Evolutionary conservation across 177 flowering plant species (phyloP).

Genomic region (Telopea speciosissima): DNA sequence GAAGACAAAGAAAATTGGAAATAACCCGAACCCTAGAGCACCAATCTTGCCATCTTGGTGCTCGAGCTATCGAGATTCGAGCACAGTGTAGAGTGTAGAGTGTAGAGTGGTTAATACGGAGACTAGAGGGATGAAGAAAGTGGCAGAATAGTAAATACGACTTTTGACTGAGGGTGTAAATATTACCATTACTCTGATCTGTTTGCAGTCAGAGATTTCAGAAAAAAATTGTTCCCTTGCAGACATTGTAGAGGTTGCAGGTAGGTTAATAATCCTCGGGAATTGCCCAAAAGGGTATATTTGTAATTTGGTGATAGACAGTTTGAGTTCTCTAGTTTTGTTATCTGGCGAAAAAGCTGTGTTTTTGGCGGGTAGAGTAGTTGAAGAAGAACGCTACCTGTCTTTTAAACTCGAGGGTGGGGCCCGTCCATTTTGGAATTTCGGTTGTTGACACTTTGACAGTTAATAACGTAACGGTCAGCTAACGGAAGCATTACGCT

Average conservation of each 20-base stretch:
- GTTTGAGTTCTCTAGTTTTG: neutral
- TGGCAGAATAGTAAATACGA: neutral
- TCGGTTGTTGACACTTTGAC: no score
- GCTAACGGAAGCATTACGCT: no score
- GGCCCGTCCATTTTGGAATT: no score
- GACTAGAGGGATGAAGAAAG: neutral
- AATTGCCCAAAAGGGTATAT: neutral
- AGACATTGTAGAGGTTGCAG: neutral
- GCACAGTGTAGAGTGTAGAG: neutral
- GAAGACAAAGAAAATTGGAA: neutral
- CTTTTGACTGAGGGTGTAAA: neutral
- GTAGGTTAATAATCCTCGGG: neutral
- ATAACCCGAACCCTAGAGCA: conserved; percentile 23
- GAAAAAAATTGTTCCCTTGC: neutral
- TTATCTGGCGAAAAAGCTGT: neutral
- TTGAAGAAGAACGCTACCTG: neutral
- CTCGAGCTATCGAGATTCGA: conserved; percentile 10
- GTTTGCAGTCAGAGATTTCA: neutral
- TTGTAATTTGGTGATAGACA: neutral
- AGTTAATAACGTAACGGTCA: no score
- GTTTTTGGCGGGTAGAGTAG: neutral
- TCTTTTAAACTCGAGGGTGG: no score
- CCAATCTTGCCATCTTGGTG: conserved; percentile 6
- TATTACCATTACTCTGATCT: neutral
- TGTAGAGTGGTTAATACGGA: no score